Percentiles rank a stretch among this genome's conserved stretches.
Evolutionary conservation across 1,139 yeast genomes (phyloP).

Genomic region (Kluyveromyces sp.): DNA sequence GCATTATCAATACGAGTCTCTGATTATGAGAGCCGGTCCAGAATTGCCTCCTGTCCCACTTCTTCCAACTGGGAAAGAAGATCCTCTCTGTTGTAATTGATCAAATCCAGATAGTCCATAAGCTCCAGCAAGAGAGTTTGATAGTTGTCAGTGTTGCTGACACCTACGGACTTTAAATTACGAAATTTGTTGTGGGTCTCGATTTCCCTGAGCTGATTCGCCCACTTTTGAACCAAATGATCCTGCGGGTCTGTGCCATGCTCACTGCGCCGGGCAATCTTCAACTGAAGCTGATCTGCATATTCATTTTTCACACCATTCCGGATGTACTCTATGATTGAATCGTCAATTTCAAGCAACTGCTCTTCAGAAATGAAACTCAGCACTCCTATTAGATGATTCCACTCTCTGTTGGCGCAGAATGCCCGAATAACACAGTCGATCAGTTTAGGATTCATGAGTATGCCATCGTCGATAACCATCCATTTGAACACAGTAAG

Average conservation of each 20-base stretch:
- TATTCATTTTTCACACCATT: slow-evolving; percentile 17
- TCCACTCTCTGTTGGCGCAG: slow-evolving; percentile 21
- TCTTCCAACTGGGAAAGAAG: neutral
- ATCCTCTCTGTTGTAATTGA: neutral
- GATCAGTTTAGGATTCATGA: slow-evolving; percentile 18
- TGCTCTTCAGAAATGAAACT: slow-evolving; percentile 15
- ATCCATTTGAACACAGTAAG: slow-evolving; percentile 18
- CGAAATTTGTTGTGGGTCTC: neutral
- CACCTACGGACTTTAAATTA: neutral
- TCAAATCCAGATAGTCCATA: slow-evolving; percentile 3
- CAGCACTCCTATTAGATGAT: slow-evolving; percentile 19
- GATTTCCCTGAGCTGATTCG: neutral
- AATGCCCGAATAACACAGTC: slow-evolving; percentile 19
- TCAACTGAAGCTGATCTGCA: neutral
- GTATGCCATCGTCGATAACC: slow-evolving; percentile 20
- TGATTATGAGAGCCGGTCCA: neutral
- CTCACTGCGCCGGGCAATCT: neutral
- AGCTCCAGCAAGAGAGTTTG: neutral
- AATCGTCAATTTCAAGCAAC: slow-evolving; percentile 13
- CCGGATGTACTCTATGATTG: slow-evolving; percentile 13
- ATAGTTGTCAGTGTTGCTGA: neutral
- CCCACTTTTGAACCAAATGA: neutral
- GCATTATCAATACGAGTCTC: neutral
- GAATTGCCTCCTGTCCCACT: neutral
- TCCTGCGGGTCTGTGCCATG: neutral